A percentile compares a stretch with the other conserved stretches of the same genome.
These are phyloP conservation scores for Ceratobasidium sp. DNA, from an alignment of 1,284 basidiomycete species.

Conservation along the genomic window DNA sequence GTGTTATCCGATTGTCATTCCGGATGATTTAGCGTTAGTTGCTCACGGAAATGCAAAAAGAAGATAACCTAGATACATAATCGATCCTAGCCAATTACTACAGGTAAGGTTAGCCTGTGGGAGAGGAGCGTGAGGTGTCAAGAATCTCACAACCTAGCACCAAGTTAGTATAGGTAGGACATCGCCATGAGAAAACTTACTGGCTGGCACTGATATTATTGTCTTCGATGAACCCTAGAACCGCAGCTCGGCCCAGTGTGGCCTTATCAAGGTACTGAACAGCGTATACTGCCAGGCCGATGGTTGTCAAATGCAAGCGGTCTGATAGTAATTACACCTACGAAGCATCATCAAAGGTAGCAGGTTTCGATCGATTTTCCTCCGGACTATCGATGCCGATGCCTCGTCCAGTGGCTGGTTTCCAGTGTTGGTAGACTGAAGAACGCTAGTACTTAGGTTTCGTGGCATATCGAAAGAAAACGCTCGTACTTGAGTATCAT, in stretches of 20 bases:
- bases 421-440: not conserved
- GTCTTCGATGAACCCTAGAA: constrained; percentile 60
- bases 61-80: constrained; percentile 42
- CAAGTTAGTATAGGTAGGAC: not conserved
- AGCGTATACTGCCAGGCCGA: constrained; percentile 2
- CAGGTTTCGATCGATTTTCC: constrained; percentile 51
- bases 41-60: constrained; percentile 50
- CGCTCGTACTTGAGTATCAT: not conserved
- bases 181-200: constrained; percentile 53
- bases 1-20: too few relatives aligned
- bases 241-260: constrained; percentile 71
- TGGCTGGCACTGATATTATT: constrained; percentile 54
- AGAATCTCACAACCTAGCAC: constrained; percentile 36
- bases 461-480: not conserved
- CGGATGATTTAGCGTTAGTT: too few relatives aligned
- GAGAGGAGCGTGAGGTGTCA: constrained; percentile 51
- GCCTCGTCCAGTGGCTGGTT: not conserved
- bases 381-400: not conserved
- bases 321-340: constrained; percentile 42
- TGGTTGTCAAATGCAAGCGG: constrained; percentile 24
- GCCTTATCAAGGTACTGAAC: constrained; percentile 56
- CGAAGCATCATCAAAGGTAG: constrained; percentile 52
- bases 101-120: not conserved
- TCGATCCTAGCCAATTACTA: constrained; percentile 27
- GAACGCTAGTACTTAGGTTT: not conserved